phyloP scores from a whole-genome alignment of 345 rosid species.

The Ceriops tagal region DNA sequence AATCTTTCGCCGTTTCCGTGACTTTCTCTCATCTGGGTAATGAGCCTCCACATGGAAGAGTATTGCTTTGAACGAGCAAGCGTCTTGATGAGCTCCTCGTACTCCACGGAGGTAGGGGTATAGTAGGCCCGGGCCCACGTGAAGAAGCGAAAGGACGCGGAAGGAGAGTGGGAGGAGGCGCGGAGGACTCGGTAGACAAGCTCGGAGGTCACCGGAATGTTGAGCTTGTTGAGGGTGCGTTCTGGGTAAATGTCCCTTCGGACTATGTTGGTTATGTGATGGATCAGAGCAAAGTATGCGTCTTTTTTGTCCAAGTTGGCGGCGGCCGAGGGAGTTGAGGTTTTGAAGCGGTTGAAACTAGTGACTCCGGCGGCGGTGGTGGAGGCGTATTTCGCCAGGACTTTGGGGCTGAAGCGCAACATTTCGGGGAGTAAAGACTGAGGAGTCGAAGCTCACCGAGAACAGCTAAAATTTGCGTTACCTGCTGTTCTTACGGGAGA shows the following conservation, averaged over 20 bases:
- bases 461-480: too few species aligned
- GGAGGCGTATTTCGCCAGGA: not conserved
- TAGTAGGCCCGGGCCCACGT: slow-evolving; percentile 70
- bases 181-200: slow-evolving; percentile 86
- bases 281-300: slow-evolving; percentile 73
- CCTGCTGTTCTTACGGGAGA: too few species aligned
- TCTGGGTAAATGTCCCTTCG: slow-evolving; percentile 81
- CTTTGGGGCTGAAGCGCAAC: not conserved
- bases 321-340: not conserved
- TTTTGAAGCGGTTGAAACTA: not conserved
- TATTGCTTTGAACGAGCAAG: slow-evolving; percentile 53
- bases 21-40: slow-evolving; percentile 57
- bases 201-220: slow-evolving; percentile 55
- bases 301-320: slow-evolving; percentile 31
- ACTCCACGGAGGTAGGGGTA: slow-evolving; percentile 63
- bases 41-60: slow-evolving; percentile 76
- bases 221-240: slow-evolving; percentile 49
- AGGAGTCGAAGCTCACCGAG: too few species aligned
- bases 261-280: slow-evolving; percentile 72
- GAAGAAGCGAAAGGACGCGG: slow-evolving; percentile 81
- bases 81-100: slow-evolving; percentile 65
- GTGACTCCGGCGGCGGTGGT: not conserved
- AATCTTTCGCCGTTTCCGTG: slow-evolving; percentile 21
- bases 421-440: too few species aligned
- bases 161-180: slow-evolving; percentile 57